Percentiles rank a stretch among this genome's conserved stretches.
phyloP scores from a whole-genome alignment of 805 yeast species.

The Ogataea henricii region DNA sequence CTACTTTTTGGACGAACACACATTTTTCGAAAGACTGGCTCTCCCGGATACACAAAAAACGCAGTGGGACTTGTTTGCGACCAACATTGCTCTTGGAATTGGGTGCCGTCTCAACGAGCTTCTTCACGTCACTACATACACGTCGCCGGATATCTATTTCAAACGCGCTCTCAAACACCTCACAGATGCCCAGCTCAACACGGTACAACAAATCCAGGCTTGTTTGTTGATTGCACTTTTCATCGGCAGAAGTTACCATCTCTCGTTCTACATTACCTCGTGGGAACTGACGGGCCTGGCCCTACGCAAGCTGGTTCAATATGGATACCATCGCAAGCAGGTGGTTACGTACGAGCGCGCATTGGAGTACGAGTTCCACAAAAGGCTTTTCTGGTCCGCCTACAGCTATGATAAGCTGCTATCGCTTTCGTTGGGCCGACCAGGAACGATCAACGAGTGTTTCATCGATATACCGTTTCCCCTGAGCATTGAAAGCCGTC shows the following conservation, averaged over 20 bases:
- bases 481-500: conserved; percentile 17
- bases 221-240: conserved; percentile 23
- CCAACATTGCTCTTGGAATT: conserved; percentile 20
- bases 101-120: conserved; percentile 24
- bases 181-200: conserved; percentile 11
- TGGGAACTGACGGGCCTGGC: conserved; percentile 29
- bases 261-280: conserved; percentile 21
- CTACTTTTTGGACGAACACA: conserved; percentile 19
- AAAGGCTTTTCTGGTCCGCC: conserved; percentile 28
- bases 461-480: conserved; percentile 27
- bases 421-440: conserved; percentile 26
- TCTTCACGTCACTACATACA: conserved; percentile 20
- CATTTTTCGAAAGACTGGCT: conserved; percentile 9
- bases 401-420: conserved; percentile 23
- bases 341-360: conserved; percentile 17
- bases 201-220: conserved; percentile 26
- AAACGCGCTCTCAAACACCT: conserved; percentile 19
- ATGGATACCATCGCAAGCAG: conserved; percentile 25
- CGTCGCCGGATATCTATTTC: conserved; percentile 24
- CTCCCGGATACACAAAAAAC: conserved; percentile 13
- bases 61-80: conserved; percentile 22
- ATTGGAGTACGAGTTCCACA: conserved; percentile 23
- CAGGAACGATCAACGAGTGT: conserved; percentile 24
- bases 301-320: conserved; percentile 23
- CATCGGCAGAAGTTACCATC: conserved; percentile 24